Base-by-base conservation (phyloP, 192 early-diverging fungal species). In the Martensiomyces pterosporus region DNA sequence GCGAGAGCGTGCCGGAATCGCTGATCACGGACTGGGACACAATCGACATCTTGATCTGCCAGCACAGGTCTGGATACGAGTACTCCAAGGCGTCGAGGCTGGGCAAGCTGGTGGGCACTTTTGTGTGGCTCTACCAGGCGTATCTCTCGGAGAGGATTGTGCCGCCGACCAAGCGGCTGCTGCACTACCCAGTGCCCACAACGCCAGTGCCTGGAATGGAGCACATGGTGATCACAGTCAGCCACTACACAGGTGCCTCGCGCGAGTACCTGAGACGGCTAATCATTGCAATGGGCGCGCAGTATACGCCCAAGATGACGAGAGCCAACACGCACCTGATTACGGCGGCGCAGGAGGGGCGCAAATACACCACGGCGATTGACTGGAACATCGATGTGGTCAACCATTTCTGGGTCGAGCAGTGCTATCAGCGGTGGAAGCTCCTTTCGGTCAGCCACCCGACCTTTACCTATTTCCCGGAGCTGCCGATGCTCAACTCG, bases 381-480 rank as follows among this genome's bases (percentile, higher is more conserved):
- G 69, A 81, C 35, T 85, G 86, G 80, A 80, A 84, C 37, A 55
- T 87, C 6, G 62, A 81, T 17, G 62, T 88, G 4, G 77, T 91
- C 6, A 92, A 94, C 61, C 91, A 94, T 63, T 38, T 90, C 14
- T 94, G 91, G 91, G 46, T 94, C 0, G 91, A 94, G 68, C 85
- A 85, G 23, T 77, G 81, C 58, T 91, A 77, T 56, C 76, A 77
- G 44, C 46, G 67, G 21, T 86, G 87, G 84, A 43, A 55, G 40
- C 33, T 77, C 21, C 79, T 82, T 43, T 60, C 76, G 8, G 77
- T 81, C 15, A 74, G 78, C 32, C 75, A 81, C 32, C 70, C 61
- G 19, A 60, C 58, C 22, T 90, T 83, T 36, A 66, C 58, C 4
- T 43, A 62, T 16, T 85, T 83, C 48, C 82, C 81, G 4, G 47